Percentiles rank a stretch among this genome's conserved stretches.
Conservation (phyloP, 2,329 filamentous ascomycete species). For the Pseudogymnoascus verrucosus region DNA sequence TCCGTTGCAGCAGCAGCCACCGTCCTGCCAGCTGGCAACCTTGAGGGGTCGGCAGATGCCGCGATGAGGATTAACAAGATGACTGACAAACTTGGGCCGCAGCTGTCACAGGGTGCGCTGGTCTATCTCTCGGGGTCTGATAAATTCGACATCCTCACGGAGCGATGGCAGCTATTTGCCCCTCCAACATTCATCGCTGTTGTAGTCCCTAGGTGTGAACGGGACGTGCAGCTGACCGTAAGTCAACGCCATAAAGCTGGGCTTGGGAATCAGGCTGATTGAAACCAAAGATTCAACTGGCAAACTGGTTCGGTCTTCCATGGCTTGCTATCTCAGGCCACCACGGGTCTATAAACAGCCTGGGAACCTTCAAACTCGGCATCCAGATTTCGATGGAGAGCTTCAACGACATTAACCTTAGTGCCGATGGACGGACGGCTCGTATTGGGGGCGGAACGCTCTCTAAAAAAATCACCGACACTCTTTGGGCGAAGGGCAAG, state of each 20-base stretch:
- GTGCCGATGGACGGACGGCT: constrained; percentile 20
- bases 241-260: not conserved
- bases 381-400: not conserved
- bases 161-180: not conserved
- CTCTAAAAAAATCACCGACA: constrained; percentile 20
- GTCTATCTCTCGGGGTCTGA: not conserved
- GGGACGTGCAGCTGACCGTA: constrained; percentile 9
- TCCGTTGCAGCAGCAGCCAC: not conserved
- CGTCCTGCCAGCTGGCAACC: not conserved
- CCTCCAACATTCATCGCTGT: not conserved
- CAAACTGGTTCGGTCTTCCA: not conserved
- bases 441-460: constrained; percentile 25
- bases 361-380: not conserved
- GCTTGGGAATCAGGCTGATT: not conserved
- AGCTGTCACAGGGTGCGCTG: not conserved
- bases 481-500: constrained; percentile 22
- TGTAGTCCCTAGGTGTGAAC: not conserved
- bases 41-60: not conserved
- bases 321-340: not conserved
- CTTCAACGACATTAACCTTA: constrained; percentile 23
- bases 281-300: not conserved
- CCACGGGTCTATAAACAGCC: not conserved
- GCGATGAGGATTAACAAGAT: not conserved
- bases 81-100: not conserved
- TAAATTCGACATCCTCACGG: not conserved